Conservation (phyloP, 257 asterid genomes). For the Eucommia ulmoides region DNA sequence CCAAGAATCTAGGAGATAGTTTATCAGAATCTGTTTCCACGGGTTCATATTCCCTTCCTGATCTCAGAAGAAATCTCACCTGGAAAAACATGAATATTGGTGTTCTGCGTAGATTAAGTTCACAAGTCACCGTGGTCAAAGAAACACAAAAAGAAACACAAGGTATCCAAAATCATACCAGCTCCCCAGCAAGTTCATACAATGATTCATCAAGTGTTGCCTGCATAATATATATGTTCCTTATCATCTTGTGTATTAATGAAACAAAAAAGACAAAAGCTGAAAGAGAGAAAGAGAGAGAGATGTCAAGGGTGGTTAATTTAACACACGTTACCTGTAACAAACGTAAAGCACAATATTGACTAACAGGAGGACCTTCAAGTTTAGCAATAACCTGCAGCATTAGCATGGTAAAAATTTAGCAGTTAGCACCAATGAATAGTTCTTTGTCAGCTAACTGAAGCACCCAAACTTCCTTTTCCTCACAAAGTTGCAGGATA, state of each 20-base stretch:
- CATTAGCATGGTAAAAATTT: conserved; percentile 10
- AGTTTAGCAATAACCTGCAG: conserved; percentile 96
- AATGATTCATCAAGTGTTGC: conserved; percentile 92
- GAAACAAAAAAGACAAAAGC: conserved; percentile 8
- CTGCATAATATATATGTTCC: conserved; percentile 33
- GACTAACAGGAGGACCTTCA: conserved; percentile 97
- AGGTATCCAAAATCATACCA: conserved; percentile 38
- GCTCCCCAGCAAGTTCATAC: conserved; percentile 98
- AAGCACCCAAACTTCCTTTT: not conserved
- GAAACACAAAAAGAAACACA: conserved; percentile 9
- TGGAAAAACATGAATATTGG: no score
- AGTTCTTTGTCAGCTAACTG: not conserved
- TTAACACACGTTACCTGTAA: conserved; percentile 91
- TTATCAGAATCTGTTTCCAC: conserved; percentile 49
- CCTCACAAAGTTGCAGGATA: no score
- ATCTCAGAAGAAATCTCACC: conserved; percentile 96
- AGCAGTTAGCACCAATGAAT: no score
- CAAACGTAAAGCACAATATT: conserved; percentile 85
- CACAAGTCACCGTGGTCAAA: no score
- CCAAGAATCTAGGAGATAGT: conserved; percentile 81
- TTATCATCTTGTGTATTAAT: no score
- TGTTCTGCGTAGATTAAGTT: no score
- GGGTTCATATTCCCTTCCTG: conserved; percentile 93
- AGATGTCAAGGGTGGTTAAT: no score
- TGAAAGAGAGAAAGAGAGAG: conserved; percentile 8